Conservation (phyloP, 2,329 filamentous ascomycete species). For the Aspergillus caelatus region DNA sequence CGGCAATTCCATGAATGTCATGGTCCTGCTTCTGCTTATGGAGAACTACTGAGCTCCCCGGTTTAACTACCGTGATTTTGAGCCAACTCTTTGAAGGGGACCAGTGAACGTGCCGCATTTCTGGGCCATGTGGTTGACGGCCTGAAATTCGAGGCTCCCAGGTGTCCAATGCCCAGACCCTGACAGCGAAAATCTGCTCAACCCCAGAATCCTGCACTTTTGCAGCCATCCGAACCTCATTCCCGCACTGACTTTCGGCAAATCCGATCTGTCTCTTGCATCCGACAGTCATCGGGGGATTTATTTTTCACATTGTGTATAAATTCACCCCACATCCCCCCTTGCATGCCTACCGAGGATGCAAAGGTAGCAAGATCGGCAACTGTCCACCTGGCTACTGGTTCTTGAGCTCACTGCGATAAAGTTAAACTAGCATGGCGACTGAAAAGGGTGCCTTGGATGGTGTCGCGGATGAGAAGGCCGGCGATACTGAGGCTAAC, state of each 20-base stretch:
- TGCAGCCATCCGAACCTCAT: conserved; percentile 2
- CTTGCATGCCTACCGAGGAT: neutral
- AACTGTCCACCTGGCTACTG: neutral
- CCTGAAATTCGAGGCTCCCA: neutral
- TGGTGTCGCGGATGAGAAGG: conserved; percentile 26
- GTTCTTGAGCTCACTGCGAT: neutral
- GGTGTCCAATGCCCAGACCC: neutral
- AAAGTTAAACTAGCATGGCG: conserved; percentile 7
- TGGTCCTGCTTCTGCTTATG: neutral
- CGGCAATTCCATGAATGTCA: neutral
- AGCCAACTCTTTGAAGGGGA: neutral
- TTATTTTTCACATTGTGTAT: neutral
- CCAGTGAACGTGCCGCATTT: neutral
- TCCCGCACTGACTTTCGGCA: conserved; percentile 13
- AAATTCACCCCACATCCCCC: conserved; percentile 8
- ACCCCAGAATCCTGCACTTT: conserved; percentile 12
- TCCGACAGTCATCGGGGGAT: conserved; percentile 5
- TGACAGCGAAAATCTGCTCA: conserved; percentile 2
- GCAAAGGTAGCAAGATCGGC: neutral
- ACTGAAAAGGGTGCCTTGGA: neutral
- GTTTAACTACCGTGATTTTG: neutral
- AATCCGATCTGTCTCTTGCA: conserved; percentile 9
- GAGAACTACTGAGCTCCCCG: neutral
- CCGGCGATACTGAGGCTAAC: conserved; percentile 11
- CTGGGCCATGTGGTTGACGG: neutral